A percentile compares a stretch with the other conserved stretches of the same genome.
Conservation (phyloP, 208 protist species). For the Acanthamoeba castellanii region DNA sequence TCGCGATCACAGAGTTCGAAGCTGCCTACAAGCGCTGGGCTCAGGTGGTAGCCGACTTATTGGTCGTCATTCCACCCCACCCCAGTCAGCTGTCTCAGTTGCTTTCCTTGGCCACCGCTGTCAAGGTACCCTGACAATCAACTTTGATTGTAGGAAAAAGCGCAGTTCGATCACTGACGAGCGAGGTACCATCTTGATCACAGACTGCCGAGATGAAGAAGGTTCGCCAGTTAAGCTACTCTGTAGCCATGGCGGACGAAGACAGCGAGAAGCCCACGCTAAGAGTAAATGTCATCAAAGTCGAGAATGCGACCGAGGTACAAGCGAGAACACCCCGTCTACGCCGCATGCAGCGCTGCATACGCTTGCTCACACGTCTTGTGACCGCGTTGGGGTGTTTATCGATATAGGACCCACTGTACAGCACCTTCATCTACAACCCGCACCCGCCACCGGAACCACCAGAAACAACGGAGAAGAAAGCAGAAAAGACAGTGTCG, state of each 20-base stretch:
- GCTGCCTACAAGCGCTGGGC: not conserved
- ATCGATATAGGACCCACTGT: not conserved
- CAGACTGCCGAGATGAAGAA: not conserved
- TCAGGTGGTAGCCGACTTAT: not conserved
- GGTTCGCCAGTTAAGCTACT: not conserved
- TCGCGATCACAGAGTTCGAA: not conserved
- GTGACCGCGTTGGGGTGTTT: too few species aligned
- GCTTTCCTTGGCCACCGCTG: not conserved
- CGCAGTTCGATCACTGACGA: too few species aligned
- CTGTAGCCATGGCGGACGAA: not conserved
- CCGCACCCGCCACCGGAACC: not conserved
- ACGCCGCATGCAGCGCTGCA: too few species aligned
- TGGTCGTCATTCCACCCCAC: not conserved
- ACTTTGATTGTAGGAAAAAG: too few species aligned
- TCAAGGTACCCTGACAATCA: not conserved
- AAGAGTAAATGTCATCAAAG: not conserved
- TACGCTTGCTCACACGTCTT: too few species aligned
- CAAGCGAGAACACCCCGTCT: too few species aligned
- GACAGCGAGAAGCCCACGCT: not conserved
- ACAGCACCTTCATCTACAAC: slow-evolving; percentile 46
- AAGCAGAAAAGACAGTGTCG: too few species aligned
- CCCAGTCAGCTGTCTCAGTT: not conserved
- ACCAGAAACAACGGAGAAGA: not conserved
- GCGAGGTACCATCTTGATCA: too few species aligned
- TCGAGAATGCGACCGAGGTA: slow-evolving; percentile 4